Evolutionary conservation across 257 asterid genomes (phyloP), one percentile per base, ranked within the genome.

Genomic region (Petunia secreta): DNA sequence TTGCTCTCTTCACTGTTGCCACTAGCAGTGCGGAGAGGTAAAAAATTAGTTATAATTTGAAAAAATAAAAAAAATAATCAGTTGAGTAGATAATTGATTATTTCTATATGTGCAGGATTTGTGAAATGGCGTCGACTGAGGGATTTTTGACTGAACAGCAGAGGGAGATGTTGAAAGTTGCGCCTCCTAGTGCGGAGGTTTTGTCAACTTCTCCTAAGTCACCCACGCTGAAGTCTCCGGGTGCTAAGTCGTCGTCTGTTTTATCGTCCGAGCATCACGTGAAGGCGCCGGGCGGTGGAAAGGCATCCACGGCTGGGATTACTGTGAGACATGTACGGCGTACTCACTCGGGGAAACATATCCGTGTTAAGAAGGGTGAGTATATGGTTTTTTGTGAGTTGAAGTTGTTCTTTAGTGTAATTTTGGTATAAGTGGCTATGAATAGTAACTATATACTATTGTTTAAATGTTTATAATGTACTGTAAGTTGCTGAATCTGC

Each of bases 101-200:
- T 85, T 86, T 83, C 84, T 36, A 64, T 55, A 34, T 44, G 43
- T 60, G 83, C 50, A 78, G 85, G 79, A 15, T 75, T 68, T 87
- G 80, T 81, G 79, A 80, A 87, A 94, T 94, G 98, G 92, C 94
- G 73, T 87, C 94, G 86, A 63, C 84, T 16, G 95, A 90, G 93
- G 97, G 98, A 4, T 94, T 94, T 83, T 85, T 94, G 92, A 92
- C 96, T 54, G 92, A 94, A 89, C 91, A 82, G 77, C 98, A 94
- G 89, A 89, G 97, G 92, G 92, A 92, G 90, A 87, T 69, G 93
- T 78, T 92, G 89, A 88, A 91, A 80, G 78, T 89, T 43, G 98
- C 98, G 7, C 82, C 97, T 39, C 92, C 89, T 81, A 91, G 86
- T 88, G 93, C 87, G 75, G 98, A 91, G 80, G 91, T 87, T 79